Base-by-base conservation (phyloP, 768 basidiomycete species). In the Ephemerocybe angulata region DNA sequence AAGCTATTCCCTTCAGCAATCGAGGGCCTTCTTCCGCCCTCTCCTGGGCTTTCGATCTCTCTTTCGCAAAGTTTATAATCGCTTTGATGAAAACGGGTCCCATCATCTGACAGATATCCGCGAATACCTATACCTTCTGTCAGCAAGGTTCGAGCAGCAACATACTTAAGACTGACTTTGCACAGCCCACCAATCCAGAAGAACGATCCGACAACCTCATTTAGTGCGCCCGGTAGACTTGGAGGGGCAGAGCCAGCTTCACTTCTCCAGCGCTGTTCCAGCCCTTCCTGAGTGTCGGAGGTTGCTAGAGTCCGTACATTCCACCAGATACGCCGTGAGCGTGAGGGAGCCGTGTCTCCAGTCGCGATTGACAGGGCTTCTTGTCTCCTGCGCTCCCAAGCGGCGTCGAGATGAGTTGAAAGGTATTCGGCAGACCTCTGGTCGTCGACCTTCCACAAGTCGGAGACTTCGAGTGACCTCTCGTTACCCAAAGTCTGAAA, bases 401-500 rank as follows among this genome's bases (percentile, higher is more conserved):
- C 73, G 13, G 66, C 73, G 54, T 88, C 79, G 22, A 90, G 75
- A 59, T 73, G 71, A 11, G 70, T 67, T 2, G 84, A 79, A 24
- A 90, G 72, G 19, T 61, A 57, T 0, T 73, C 77, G 15, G 81
- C 72, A 60, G 84, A 77, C 30, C 78, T 76, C 4, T 74, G 62
- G 2, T 72, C 63, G 54, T 82, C 80, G 57, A 90, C 71, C 63
- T 80, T 82, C 86, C 87, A 89, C 13, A 90, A 68, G 68, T 92
- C 89, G 1, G 85, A 81, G 0, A 85, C 85, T 62, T 87, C 86
- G 7, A 92, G 72, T 0, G 86, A 84, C 28, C 88, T 75, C 62
- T 87, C 84, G 62, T 85, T 88, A 0, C 87, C 87, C 37, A 85
- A 70, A 10, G 73, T 70, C 81, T 82, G 21, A 17, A 28, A 21